Evolutionary conservation across 106 monocot species (phyloP).

Genomic region (Iris macrosiphon): DNA sequence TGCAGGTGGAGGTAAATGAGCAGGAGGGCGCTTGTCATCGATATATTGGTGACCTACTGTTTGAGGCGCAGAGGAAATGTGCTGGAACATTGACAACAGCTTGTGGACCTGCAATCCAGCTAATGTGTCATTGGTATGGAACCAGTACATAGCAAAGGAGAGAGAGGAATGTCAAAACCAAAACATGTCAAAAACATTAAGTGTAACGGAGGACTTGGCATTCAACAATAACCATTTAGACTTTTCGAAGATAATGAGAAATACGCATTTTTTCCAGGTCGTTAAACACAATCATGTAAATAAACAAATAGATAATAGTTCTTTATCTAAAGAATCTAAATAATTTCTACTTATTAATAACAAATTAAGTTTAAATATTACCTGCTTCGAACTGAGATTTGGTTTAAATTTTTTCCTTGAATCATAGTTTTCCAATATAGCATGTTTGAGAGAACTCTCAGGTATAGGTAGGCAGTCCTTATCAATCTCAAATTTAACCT

Average conservation of each 20-base stretch:
- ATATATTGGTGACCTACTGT: conserved; percentile 6
- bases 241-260: no score
- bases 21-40: conserved; percentile 1
- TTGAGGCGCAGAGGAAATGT: conserved; percentile 8
- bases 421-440: conserved; percentile 62
- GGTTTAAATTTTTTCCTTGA: conserved; percentile 43
- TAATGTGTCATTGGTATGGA: no score
- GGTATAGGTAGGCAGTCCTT: conserved; percentile 65
- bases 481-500: conserved; percentile 77
- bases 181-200: no score
- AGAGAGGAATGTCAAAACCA: no score
- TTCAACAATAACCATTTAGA: no score
- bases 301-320: no score
- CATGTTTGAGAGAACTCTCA: conserved; percentile 48
- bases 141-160: no score
- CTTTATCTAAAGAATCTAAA: no score
- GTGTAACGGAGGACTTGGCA: no score
- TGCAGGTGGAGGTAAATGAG: conserved; percentile 4
- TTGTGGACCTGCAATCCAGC: conserved; percentile 29
- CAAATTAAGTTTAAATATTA: conserved; percentile 6
- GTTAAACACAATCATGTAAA: no score
- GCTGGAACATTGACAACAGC: conserved; percentile 32
- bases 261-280: no score
- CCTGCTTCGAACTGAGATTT: conserved; percentile 51
- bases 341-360: no score